Base-by-base conservation (phyloP, 331 rosid genomes). In the Telfairia occidentalis region DNA sequence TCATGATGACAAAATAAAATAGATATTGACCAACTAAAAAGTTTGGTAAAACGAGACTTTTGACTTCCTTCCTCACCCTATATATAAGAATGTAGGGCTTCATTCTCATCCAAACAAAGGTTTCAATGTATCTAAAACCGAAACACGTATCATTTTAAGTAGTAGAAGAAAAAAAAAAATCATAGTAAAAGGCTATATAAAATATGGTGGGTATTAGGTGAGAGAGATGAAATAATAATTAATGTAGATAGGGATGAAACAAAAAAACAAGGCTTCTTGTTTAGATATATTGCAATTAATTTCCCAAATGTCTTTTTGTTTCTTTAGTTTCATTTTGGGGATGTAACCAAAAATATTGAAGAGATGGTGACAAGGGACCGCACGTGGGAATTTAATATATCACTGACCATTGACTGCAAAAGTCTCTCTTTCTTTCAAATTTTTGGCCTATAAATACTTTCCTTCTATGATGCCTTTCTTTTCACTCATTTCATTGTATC, bases 391-490 rank as follows among this genome's bases (percentile, higher is more conserved):
- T 61, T 63, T 28, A 63, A 34, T 63, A 46, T 28, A 63, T 63
- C 19, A n/a, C 19, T 63, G 71, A 63, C 71, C 46, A 34, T 63
- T 63, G 46, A 63, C 71, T 60, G 5, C 67, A 60, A 60, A 55
- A 16, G 1, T 21, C 60, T 53, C 60, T 53, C 60, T 21, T n/a
- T 34, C 46, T 63, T 15, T 8, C 45, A n/a, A 8, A 15, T 28
- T 45, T 63, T 63, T 63, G 46, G 28, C 19, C 73, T 66, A 38
- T 66, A 66, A 19, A 66, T 66, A 21, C 52, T 38, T 40, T 2
- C 15, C 21, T 38, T 2, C 73, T 19, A 12, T 15, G 19, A 4
- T 66, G 19, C 40, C 34, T 40, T 7, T 66, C 26, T 18, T 9
- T 2, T 66, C 10, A 66, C 40, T 64, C 73, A 66, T 66, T 66